phyloP scores from a whole-genome alignment of 148 eudicot genomes.

The Vaccinium vitisidaea region DNA sequence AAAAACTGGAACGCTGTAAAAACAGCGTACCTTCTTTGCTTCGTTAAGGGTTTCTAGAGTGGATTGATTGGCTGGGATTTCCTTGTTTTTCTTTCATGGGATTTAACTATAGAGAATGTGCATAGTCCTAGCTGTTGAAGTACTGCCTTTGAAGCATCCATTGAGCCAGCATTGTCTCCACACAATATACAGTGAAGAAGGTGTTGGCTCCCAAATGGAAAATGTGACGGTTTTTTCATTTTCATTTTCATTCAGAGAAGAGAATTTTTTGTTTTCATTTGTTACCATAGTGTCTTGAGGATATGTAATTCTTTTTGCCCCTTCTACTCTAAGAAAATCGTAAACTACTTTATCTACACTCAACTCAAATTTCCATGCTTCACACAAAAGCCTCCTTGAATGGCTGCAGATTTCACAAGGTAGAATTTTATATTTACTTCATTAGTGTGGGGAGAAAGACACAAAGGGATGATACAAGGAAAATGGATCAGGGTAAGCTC shows the following conservation, averaged over 20 bases:
- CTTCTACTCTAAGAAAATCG: neutral
- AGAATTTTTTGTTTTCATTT: constrained; percentile 3
- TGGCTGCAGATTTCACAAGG: neutral
- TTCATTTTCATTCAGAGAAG: neutral
- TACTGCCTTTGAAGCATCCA: constrained; percentile 10
- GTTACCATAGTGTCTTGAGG: neutral
- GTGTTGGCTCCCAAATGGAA: constrained; percentile 5
- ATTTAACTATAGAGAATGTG: constrained; percentile 14
- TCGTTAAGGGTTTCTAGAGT: neutral
- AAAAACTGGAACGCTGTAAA: neutral
- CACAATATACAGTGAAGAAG: neutral
- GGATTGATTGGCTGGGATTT: neutral
- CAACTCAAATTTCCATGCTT: neutral
- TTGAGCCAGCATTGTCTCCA: constrained; percentile 4
- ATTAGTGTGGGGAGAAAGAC: neutral
- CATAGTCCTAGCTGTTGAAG: constrained; percentile 8
- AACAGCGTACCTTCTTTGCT: neutral
- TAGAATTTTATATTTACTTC: neutral
- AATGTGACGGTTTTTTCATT: neutral
- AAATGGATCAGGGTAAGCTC: neutral
- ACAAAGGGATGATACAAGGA: neutral
- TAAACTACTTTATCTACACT: neutral
- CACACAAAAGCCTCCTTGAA: constrained; percentile 4
- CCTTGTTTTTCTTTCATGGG: neutral
- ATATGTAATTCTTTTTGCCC: constrained; percentile 12